Percentiles rank a stretch among this genome's conserved stretches.
These are phyloP conservation scores for Quercus alba DNA, from an alignment of 306 rosid genomes.

Conservation along the genomic window DNA sequence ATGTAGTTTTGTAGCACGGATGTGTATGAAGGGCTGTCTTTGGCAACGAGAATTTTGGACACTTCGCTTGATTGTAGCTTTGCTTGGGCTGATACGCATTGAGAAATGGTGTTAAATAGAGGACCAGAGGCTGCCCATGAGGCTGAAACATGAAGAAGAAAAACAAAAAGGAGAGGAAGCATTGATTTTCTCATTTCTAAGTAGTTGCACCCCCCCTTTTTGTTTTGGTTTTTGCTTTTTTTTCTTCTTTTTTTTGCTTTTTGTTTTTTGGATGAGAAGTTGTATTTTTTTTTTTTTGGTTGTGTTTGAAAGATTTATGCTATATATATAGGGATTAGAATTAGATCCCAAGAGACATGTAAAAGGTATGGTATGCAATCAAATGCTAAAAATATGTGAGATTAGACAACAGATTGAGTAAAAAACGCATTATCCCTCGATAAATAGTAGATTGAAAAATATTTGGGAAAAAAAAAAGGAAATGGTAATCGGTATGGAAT, in stretches of 20 bases:
- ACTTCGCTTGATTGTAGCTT: constrained; percentile 12
- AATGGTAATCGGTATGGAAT: too few species aligned
- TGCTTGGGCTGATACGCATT: constrained; percentile 36
- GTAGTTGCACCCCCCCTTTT: neutral
- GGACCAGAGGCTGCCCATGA: constrained; percentile 19
- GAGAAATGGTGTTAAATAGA: constrained; percentile 15
- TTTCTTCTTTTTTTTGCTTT: neutral
- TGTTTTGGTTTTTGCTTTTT: neutral
- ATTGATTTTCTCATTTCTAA: neutral
- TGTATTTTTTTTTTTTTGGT: too few species aligned
- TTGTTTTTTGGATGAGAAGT: neutral
- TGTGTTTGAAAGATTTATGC: too few species aligned
- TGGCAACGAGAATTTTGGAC: constrained; percentile 28
- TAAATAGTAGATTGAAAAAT: too few species aligned
- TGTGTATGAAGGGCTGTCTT: constrained; percentile 31
- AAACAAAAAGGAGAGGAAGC: neutral
- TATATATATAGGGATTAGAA: too few species aligned
- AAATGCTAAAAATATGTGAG: too few species aligned
- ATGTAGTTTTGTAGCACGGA: constrained; percentile 30
- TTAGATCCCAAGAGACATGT: too few species aligned
- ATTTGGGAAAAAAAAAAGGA: too few species aligned
- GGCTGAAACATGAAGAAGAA: constrained; percentile 19
- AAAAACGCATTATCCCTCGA: too few species aligned
- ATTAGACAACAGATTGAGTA: too few species aligned
- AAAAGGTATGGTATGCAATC: too few species aligned